These are phyloP conservation scores for Posidonia oceanica DNA, from an alignment of 116 monocot genomes.

Conservation along the genomic window DNA sequence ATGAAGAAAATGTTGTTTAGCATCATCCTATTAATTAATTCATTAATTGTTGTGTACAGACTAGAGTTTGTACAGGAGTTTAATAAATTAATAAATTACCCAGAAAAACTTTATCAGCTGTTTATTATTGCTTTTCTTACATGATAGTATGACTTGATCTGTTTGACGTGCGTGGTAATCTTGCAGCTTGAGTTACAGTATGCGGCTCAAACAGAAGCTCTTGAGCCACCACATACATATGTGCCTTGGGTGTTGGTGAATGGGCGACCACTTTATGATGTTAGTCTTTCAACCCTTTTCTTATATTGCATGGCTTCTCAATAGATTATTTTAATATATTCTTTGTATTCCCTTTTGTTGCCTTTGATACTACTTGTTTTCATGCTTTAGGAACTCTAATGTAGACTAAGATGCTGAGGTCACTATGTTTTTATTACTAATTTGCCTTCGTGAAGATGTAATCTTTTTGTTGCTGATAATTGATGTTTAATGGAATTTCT, in stretches of 20 bases:
- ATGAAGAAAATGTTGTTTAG: too few relatives aligned
- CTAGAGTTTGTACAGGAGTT: too few relatives aligned
- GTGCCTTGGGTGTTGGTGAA: slow-evolving; percentile 84
- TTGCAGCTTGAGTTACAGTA: slow-evolving; percentile 71
- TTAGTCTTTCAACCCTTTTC: slow-evolving; percentile 13
- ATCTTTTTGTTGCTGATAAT: too few relatives aligned
- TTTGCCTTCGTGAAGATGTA: too few relatives aligned
- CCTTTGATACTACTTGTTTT: background rate
- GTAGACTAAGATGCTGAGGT: background rate
- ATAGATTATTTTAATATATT: background rate
- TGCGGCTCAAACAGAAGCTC: slow-evolving; percentile 65
- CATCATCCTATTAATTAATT: too few relatives aligned
- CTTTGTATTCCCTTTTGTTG: background rate
- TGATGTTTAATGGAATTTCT: too few relatives aligned
- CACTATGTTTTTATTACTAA: background rate
- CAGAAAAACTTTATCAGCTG: background rate
- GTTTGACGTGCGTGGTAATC: background rate
- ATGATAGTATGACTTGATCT: background rate
- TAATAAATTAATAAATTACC: background rate
- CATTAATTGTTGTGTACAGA: too few relatives aligned
- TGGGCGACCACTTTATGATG: slow-evolving; percentile 68
- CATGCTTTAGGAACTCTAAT: background rate
- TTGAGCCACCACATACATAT: slow-evolving; percentile 63
- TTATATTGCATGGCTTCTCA: background rate
- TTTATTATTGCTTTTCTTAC: background rate